Base-by-base conservation (phyloP, 495 filamentous ascomycete species). In the Delitschia confertaspora region DNA sequence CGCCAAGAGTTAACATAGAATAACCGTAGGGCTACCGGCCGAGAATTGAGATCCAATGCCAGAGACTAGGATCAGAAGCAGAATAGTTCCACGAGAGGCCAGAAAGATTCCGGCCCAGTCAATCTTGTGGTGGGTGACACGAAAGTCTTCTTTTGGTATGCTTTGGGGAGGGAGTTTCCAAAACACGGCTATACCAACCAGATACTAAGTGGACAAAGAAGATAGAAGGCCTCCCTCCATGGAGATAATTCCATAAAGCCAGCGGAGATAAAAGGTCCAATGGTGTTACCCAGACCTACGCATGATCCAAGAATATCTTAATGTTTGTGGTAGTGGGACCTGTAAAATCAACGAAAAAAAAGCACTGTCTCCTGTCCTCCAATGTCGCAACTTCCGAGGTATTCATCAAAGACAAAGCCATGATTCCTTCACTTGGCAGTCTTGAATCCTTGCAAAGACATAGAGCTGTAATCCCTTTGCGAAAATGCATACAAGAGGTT, bases 371-470 rank as follows among this genome's bases (percentile, higher is more conserved):
- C 10, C 63, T 42, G 8, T 65, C 51, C 33, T 58, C 49, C n/a
- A 66, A 33, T 0, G 57, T 66, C 6, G 62, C 55, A 20, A 66
- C 42, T 33, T 65, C 64, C 7, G 57, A 58, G 0, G 65, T 48
- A 35, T 59, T 62, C 20, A 66, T 66, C 61, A 61, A 57, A 5
- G 51, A 33, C 3, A 65, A 40, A 18, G 48, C 55, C 13, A 38
- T 55, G 25, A 67, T 57, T 35, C 71, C 69, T n/a, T 61, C 61
- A 27, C 53, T 51, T 0, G 55, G 74, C n/a, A 77, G 60, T 39
- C 74, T 75, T 4, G 73, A 68, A 65, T 70, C 25, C 67, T 59
- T 0, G 73, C 69, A 23, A 74, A 60, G 1, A 69, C 75, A 39
- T 72, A 75, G 1, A 75, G 60, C n/a, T n/a, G n/a, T n/a, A n/a